A percentile compares a stretch with the other conserved stretches of the same genome.
phyloP scores from a whole-genome alignment of 2,329 filamentous ascomycete genomes.

The Fusarium robinianum region DNA sequence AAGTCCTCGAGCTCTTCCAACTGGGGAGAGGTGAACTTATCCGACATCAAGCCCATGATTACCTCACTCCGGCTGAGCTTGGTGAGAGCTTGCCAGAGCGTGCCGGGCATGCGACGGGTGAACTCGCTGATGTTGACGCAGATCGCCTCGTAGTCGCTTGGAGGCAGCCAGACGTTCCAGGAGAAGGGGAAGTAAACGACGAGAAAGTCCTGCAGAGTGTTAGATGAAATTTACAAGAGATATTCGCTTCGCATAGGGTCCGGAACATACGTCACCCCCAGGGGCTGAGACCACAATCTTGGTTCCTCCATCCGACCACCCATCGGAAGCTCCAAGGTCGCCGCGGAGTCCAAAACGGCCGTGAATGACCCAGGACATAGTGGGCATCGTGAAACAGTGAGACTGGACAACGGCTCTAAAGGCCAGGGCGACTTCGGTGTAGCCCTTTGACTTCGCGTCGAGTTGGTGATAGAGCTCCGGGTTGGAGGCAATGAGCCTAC shows the following conservation, averaged over 20 bases:
- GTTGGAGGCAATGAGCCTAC: not conserved
- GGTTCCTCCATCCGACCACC: no score
- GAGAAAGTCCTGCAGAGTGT: slow-evolving; percentile 1
- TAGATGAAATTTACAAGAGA: not conserved
- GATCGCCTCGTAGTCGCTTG: not conserved
- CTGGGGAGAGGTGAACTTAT: no score
- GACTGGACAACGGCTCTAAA: not conserved
- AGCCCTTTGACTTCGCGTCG: not conserved
- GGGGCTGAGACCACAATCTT: slow-evolving; percentile 4
- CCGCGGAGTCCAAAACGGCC: no score
- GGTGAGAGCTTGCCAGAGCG: not conserved
- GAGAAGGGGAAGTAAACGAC: not conserved
- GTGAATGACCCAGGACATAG: no score
- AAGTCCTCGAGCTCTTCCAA: no score
- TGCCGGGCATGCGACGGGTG: not conserved
- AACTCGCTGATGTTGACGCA: slow-evolving; percentile 5
- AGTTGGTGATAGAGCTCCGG: slow-evolving; percentile 3
- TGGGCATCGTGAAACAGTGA: not conserved
- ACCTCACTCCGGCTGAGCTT: not conserved
- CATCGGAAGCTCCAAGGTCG: no score
- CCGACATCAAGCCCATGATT: no score
- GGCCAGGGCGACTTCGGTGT: not conserved
- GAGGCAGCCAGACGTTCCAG: not conserved
- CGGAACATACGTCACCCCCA: slow-evolving; percentile 6
- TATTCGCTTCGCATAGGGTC: no score